These are phyloP conservation scores for Breviolum minutum DNA, from an alignment of 73 alveolate species.

Conservation along the genomic window DNA sequence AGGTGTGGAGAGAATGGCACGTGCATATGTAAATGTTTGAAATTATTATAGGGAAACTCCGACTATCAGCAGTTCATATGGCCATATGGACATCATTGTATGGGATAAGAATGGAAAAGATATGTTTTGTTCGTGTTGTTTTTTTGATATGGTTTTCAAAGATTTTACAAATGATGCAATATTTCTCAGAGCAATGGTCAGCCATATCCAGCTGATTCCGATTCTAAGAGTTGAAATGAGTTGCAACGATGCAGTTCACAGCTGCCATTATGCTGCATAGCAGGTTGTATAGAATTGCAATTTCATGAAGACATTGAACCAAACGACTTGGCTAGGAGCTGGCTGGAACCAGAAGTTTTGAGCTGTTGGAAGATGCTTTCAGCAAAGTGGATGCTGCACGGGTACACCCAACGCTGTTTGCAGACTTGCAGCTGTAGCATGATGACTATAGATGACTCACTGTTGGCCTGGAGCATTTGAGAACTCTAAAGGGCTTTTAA, in stretches of 20 bases:
- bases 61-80: too few species aligned
- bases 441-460: neutral
- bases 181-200: too few species aligned
- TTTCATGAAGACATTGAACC: neutral
- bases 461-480: neutral
- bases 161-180: too few species aligned
- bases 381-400: slow-evolving; percentile 76
- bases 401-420: slow-evolving; percentile 2
- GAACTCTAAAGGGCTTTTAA: neutral
- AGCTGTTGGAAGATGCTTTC: slow-evolving; percentile 62
- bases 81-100: too few species aligned
- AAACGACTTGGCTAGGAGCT: slow-evolving; percentile 6
- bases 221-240: too few species aligned
- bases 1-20: slow-evolving; percentile 11
- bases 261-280: too few species aligned
- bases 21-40: neutral
- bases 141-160: too few species aligned
- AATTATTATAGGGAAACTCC: neutral
- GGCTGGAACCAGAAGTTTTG: slow-evolving; percentile 53
- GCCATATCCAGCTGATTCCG: too few species aligned
- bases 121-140: too few species aligned
- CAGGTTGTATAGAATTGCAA: neutral
- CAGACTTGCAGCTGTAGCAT: neutral
- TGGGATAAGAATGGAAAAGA: too few species aligned
- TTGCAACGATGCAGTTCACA: neutral